phyloP scores from a whole-genome alignment of 176 grass and related monocot species.

The Lolium multiflorum region DNA sequence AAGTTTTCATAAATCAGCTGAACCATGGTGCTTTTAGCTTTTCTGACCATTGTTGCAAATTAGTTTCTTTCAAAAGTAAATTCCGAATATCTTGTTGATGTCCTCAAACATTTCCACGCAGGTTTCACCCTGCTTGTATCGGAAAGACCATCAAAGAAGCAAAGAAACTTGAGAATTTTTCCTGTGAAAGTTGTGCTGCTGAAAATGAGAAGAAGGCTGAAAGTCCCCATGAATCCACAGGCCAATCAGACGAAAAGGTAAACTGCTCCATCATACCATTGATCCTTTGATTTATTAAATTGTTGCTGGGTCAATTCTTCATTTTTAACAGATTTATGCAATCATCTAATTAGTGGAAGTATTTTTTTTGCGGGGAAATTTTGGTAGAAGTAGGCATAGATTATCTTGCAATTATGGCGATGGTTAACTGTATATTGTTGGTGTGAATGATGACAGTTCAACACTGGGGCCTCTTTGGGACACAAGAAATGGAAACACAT shows the following conservation, averaged over 20 bases:
- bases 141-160: conserved; percentile 82
- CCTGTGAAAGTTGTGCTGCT: conserved; percentile 69
- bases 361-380: neutral
- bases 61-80: conserved; percentile 23
- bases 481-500: neutral
- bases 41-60: neutral
- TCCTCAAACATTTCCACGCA: conserved; percentile 39
- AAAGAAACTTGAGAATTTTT: conserved; percentile 91
- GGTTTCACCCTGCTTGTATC: conserved; percentile 96
- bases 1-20: neutral
- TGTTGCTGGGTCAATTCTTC: neutral
- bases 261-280: neutral
- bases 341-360: neutral
- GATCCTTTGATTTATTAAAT: neutral
- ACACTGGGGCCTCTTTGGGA: neutral
- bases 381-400: neutral
- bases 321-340: neutral
- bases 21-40: neutral
- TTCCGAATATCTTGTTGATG: neutral
- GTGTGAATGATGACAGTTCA: neutral
- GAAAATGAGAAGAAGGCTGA: conserved; percentile 83
- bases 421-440: neutral
- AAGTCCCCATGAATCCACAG: conserved; percentile 61
- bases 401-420: neutral
- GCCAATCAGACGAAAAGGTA: conserved; percentile 85